Conservation (phyloP, 208 protist species). For the Acanthamoeba lenticulata region DNA sequence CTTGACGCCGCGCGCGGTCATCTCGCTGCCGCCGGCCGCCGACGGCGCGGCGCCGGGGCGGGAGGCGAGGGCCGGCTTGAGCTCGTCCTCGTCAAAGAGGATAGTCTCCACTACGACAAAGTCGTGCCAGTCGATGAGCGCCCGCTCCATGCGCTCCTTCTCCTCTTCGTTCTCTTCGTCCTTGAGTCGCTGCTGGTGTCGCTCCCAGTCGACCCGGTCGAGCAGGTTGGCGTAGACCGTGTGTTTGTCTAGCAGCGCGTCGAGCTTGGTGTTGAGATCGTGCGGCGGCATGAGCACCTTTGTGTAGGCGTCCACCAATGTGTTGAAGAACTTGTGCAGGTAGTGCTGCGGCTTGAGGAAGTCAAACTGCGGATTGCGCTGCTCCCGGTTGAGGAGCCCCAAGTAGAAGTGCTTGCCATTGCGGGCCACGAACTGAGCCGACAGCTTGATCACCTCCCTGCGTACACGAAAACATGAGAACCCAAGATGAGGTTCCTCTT, state of each 20-base stretch:
- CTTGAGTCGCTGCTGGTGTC: slow-evolving; percentile 61
- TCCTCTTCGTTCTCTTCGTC: slow-evolving; percentile 70
- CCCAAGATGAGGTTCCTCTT: not conserved
- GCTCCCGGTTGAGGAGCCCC: slow-evolving; percentile 73
- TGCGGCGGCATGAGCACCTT: slow-evolving; percentile 69
- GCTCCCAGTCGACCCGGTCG: slow-evolving; percentile 78
- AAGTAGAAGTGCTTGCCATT: slow-evolving; percentile 76
- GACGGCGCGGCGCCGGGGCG: not conserved
- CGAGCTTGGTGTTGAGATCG: slow-evolving; percentile 45
- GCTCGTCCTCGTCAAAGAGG: slow-evolving; percentile 77
- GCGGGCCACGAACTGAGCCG: slow-evolving; percentile 80
- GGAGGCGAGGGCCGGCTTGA: not conserved
- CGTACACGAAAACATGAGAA: not conserved
- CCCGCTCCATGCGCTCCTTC: slow-evolving; percentile 60
- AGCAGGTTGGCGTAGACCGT: slow-evolving; percentile 70
- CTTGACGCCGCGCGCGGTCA: not conserved
- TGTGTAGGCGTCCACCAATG: slow-evolving; percentile 75
- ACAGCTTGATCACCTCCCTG: slow-evolving; percentile 81
- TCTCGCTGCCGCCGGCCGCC: not conserved
- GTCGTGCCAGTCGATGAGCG: slow-evolving; percentile 82
- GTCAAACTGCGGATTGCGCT: slow-evolving; percentile 81
- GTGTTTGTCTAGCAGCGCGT: slow-evolving; percentile 61
- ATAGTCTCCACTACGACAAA: slow-evolving; percentile 82
- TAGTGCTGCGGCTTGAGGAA: slow-evolving; percentile 78
- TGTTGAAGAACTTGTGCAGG: slow-evolving; percentile 71